Conservation (phyloP, 129 eudicot genomes). For the Helianthus tuberosus region DNA sequence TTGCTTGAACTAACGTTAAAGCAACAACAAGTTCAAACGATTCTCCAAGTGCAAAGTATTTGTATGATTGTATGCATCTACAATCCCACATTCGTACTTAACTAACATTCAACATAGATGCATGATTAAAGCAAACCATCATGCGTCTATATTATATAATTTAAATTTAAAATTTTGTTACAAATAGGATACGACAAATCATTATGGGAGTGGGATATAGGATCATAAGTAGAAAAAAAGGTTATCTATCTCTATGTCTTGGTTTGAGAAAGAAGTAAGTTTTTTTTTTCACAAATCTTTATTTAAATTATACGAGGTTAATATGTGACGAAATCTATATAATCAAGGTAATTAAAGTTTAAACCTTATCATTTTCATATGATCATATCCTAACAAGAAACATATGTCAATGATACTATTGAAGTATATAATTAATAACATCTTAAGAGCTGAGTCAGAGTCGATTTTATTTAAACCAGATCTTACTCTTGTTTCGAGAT, state of each 20-base stretch:
- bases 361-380: neutral
- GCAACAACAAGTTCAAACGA: constrained; percentile 33
- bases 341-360: neutral
- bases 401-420: neutral
- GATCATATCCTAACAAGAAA: neutral
- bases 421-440: neutral
- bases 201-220: too few relatives aligned
- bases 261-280: too few relatives aligned
- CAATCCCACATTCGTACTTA: constrained; percentile 7
- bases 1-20: constrained; percentile 27
- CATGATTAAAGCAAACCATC: neutral
- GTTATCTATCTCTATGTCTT: too few relatives aligned
- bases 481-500: neutral
- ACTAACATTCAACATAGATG: constrained; percentile 1
- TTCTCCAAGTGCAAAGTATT: constrained; percentile 29
- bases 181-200: too few relatives aligned
- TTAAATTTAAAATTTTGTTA: neutral
- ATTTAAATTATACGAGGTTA: neutral
- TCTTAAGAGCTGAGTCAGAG: neutral
- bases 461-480: neutral
- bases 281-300: too few relatives aligned
- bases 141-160: neutral
- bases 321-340: neutral
- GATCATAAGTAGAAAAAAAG: too few relatives aligned
- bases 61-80: neutral